Base-by-base conservation (phyloP, 176 grass and related monocot species). In the Zea luxurians region DNA sequence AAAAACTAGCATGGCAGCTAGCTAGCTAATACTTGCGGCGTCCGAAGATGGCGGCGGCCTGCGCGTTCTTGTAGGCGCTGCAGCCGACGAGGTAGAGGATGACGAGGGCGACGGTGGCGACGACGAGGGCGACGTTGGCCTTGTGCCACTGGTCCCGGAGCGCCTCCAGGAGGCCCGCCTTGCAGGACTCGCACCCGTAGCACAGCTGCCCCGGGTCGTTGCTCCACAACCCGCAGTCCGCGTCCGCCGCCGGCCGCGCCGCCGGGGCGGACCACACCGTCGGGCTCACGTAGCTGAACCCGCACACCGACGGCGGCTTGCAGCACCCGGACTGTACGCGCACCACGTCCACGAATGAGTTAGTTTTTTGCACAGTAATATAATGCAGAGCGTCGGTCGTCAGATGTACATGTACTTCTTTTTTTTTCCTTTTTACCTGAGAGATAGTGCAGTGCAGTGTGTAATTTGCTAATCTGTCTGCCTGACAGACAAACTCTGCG, bases 61-160 rank as follows among this genome's bases (percentile, higher is more conserved):
- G 91, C 0, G 91, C 95, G 77, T 98, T 94, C 85, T 98, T 94
- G 80, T 92, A 98, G 7, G 92, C 96, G 84, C 92, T 90, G 82
- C 92, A 95, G 37, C 90, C 96, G 77, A 95, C 82, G 81, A 92
- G 73, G 84, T 98, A 98, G 87, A 98, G 85, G 80, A 89, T 79
- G 82, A 98, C 83, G 74, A 98, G 89, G 3, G 72, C 72, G 57
- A 98, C 89, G 62, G 89, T 85, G 78, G 91, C 83, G 74, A 95
- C 70, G 78, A 95, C 87, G 80, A 98, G 89, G 0, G 90, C 89
- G 63, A 98, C 80, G 80, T 94, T 95, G 64, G 86, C 89, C 78
- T 89, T 92, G 76, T 91, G 85, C 96, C 96, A 98, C 83, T 98
- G 89, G 43, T 73, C 64, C 5, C 89, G 87, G 35, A 98, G 83